Conservation (phyloP, 176 grass and related monocot genomes). For the Zizania latifolia region DNA sequence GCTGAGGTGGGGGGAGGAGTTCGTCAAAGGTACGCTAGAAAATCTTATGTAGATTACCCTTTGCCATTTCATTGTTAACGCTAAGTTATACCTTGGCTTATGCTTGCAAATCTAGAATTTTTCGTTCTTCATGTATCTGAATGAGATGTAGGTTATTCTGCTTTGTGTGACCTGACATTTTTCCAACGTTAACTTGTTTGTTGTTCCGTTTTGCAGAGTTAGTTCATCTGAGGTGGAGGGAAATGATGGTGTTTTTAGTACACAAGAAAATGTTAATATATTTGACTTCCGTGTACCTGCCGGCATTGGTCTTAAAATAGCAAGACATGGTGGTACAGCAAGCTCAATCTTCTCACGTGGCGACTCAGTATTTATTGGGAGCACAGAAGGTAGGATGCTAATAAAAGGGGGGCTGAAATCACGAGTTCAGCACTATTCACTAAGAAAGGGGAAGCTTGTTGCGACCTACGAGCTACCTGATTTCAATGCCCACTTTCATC, state of each 20-base stretch:
- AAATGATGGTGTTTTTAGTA: slow-evolving; percentile 90
- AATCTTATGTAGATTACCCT: background rate
- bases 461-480: slow-evolving; percentile 77
- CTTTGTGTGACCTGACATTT: background rate
- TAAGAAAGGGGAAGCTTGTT: slow-evolving; percentile 74
- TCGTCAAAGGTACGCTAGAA: slow-evolving; percentile 66
- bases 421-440: slow-evolving; percentile 74
- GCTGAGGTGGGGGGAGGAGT: slow-evolving; percentile 87
- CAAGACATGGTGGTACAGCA: slow-evolving; percentile 55
- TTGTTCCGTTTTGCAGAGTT: slow-evolving; percentile 50
- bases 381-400: slow-evolving; percentile 76
- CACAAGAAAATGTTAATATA: slow-evolving; percentile 70
- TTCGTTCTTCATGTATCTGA: background rate
- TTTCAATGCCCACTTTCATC: slow-evolving; percentile 56
- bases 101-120: background rate
- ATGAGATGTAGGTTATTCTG: background rate
- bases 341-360: slow-evolving; percentile 86
- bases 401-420: slow-evolving; percentile 60
- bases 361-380: slow-evolving; percentile 84
- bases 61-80: background rate
- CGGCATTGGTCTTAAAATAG: slow-evolving; percentile 80
- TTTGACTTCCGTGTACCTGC: slow-evolving; percentile 77
- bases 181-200: background rate
- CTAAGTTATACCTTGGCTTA: background rate
- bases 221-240: slow-evolving; percentile 86